Evolutionary conservation across 352 stramenopile genomes (phyloP).

Genomic region (Pythium angustatum): DNA sequence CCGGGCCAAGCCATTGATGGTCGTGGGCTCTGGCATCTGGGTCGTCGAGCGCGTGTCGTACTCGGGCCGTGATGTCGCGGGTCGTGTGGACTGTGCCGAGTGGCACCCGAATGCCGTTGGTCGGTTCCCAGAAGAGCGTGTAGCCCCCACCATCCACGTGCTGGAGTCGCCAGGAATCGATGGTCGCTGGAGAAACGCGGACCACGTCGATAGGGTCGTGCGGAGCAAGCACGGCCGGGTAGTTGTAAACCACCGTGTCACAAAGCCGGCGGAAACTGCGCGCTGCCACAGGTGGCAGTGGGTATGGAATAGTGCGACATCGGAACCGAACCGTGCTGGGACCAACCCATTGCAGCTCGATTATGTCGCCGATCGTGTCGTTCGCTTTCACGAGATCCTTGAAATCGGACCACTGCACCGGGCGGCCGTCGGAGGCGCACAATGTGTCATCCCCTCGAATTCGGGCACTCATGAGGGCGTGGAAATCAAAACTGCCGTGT

Average conservation of each 20-base stretch:
- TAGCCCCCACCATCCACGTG: background rate
- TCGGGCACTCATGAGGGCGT: background rate
- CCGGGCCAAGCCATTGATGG: too few species aligned
- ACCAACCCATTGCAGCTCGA: background rate
- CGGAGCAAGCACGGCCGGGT: background rate
- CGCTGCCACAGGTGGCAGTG: background rate
- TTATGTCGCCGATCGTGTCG: background rate
- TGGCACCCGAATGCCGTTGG: background rate
- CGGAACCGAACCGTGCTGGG: background rate
- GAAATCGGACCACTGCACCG: background rate
- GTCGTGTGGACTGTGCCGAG: background rate
- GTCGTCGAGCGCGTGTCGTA: background rate
- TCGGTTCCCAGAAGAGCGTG: background rate
- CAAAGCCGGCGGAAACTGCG: conserved; percentile 1
- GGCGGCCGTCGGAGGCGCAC: background rate
- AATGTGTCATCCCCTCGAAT: background rate
- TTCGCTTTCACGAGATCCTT: too few species aligned
- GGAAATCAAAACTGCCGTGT: conserved; percentile 11
- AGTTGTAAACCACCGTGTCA: conserved; percentile 8
- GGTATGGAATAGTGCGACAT: background rate
- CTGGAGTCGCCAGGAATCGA: background rate
- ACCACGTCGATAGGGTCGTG: background rate
- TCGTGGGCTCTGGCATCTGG: background rate
- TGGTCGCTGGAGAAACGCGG: background rate
- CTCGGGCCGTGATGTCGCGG: background rate